Conservation (phyloP, 2,329 filamentous ascomycete genomes). For the Amphichorda felina region DNA sequence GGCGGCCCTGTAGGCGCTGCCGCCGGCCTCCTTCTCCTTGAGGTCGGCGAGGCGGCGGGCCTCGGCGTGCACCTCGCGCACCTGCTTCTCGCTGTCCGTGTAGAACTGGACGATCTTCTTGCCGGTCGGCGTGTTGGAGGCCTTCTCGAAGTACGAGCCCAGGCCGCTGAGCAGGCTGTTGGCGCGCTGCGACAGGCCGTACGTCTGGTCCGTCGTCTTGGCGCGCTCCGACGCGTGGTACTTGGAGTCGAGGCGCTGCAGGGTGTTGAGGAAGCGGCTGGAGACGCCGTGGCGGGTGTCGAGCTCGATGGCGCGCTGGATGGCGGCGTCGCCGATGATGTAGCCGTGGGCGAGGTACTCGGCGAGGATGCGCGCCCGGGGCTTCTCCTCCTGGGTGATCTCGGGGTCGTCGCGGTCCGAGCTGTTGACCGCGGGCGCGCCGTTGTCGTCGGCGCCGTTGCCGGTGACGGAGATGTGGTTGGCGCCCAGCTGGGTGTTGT, state of each 20-base stretch:
- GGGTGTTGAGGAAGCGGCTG: slow-evolving; percentile 62
- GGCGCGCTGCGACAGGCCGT: slow-evolving; percentile 68
- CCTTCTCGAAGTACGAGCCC: slow-evolving; percentile 90
- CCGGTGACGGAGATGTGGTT: slow-evolving; percentile 70
- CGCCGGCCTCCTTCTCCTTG: slow-evolving; percentile 57
- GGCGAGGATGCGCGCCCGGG: slow-evolving; percentile 80
- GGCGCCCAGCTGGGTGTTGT: slow-evolving; percentile 87
- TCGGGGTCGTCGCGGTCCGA: slow-evolving; percentile 51
- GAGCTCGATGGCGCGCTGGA: slow-evolving; percentile 74
- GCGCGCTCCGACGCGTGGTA: slow-evolving; percentile 83
- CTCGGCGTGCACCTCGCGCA: slow-evolving; percentile 87
- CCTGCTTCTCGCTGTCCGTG: slow-evolving; percentile 71
- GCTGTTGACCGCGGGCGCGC: slow-evolving; percentile 39
- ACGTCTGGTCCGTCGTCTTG: slow-evolving; percentile 71
- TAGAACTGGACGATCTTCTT: slow-evolving; percentile 86
- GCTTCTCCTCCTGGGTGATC: slow-evolving; percentile 93
- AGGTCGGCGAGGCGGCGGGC: slow-evolving; percentile 78
- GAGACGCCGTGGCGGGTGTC: slow-evolving; percentile 86
- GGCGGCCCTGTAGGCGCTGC: slow-evolving; percentile 46
- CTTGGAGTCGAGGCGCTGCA: slow-evolving; percentile 70
- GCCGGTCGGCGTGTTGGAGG: slow-evolving; percentile 74
- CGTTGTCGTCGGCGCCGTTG: slow-evolving; percentile 53
- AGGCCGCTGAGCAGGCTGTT: slow-evolving; percentile 53
- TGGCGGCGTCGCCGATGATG: slow-evolving; percentile 60
- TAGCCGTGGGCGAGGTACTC: slow-evolving; percentile 97